phyloP scores from a whole-genome alignment of 768 basidiomycete genomes.

The Tylopilus intermedius region DNA sequence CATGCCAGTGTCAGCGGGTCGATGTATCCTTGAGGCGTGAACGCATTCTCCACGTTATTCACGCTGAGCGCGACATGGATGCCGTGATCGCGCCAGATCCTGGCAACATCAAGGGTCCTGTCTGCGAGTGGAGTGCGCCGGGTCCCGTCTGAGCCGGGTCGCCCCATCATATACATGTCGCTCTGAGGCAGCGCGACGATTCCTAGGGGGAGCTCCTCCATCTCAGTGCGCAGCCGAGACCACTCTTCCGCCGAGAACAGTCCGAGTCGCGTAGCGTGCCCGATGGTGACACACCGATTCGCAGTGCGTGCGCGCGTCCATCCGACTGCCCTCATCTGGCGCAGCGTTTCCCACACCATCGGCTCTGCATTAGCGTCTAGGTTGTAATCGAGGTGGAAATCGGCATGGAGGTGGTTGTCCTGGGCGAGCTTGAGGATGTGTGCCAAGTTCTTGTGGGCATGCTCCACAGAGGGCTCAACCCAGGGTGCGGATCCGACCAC shows the following conservation, averaged over 20 bases:
- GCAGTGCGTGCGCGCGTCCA: constrained; percentile 24
- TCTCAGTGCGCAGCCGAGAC: constrained; percentile 35
- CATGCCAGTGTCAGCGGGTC: constrained; percentile 59
- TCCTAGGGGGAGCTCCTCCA: constrained; percentile 41
- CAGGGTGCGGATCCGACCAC: constrained; percentile 64
- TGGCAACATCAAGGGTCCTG: constrained; percentile 52
- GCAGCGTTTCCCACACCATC: constrained; percentile 52
- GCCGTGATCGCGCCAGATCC: constrained; percentile 38
- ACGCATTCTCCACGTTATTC: constrained; percentile 64
- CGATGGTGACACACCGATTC: constrained; percentile 46
- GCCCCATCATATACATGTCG: constrained; percentile 67
- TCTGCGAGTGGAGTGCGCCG: constrained; percentile 37
- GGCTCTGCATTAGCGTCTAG: constrained; percentile 47
- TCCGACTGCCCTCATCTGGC: constrained; percentile 32
- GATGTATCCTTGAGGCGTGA: constrained; percentile 62
- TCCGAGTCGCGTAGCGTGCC: constrained; percentile 57
- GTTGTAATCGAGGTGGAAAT: constrained; percentile 69
- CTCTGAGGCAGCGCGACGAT: constrained; percentile 59
- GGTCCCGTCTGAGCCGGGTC: constrained; percentile 22
- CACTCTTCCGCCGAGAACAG: constrained; percentile 46
- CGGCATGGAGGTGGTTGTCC: constrained; percentile 37
- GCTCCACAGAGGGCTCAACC: constrained; percentile 47
- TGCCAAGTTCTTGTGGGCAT: constrained; percentile 49
- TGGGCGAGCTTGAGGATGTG: constrained; percentile 47
- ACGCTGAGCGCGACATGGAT: constrained; percentile 53